phyloP scores from a whole-genome alignment of 495 filamentous ascomycete species.

The Choiromyces venosus region DNA sequence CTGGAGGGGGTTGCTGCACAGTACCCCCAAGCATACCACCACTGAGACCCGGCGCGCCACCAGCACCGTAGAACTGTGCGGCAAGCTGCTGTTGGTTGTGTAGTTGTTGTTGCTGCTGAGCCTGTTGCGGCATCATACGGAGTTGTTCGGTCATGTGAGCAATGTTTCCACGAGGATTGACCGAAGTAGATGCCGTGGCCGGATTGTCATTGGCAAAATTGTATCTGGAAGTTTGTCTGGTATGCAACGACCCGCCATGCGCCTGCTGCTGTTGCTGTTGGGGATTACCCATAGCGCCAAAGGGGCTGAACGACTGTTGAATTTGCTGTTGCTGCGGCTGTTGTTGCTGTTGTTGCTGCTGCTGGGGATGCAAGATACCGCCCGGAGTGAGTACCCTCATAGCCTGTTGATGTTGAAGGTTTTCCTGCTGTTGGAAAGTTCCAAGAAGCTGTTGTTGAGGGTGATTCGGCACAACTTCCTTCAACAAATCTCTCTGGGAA shows the following conservation, averaged over 20 bases:
- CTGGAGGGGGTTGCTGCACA: conserved; percentile 88
- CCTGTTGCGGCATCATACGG: conserved; percentile 74
- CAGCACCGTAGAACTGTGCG: conserved; percentile 58
- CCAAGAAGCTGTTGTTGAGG: conserved; percentile 32
- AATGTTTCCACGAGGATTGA: conserved; percentile 77
- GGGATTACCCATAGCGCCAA: conserved; percentile 31
- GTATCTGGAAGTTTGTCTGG: conserved; percentile 79
- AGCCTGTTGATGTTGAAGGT: conserved; percentile 34
- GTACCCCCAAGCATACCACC: conserved; percentile 40
- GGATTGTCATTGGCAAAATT: conserved; percentile 73
- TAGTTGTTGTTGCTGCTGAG: conserved; percentile 48
- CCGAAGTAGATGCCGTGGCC: conserved; percentile 52
- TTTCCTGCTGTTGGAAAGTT: conserved; percentile 39
- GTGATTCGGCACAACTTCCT: conserved; percentile 25
- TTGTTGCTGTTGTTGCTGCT: conserved; percentile 20
- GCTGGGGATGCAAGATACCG: conserved; percentile 9
- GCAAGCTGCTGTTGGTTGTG: conserved; percentile 56
- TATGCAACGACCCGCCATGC: conserved; percentile 46
- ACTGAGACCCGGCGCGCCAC: conserved; percentile 31
- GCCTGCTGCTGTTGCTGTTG: conserved; percentile 31
- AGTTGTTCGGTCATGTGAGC: conserved; percentile 85
- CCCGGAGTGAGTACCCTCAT: conserved; percentile 1
- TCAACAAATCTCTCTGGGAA: conserved; percentile 31
- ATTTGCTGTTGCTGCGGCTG: conserved; percentile 25
- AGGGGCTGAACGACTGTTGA: conserved; percentile 34